These are phyloP conservation scores for Pugionium cornutum DNA, from an alignment of 345 rosid genomes.

Conservation along the genomic window DNA sequence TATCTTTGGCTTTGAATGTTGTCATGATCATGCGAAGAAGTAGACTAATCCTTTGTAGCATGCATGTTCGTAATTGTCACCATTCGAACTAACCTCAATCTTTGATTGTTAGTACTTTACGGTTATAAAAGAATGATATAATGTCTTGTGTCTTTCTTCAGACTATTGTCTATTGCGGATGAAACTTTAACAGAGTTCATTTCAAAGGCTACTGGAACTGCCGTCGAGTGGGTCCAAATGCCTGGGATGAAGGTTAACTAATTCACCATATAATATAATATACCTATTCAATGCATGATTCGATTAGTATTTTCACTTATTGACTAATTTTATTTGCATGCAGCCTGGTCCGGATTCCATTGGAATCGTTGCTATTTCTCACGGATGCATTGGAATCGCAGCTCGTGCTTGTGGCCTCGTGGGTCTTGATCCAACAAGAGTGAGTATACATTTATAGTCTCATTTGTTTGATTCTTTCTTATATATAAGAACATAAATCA, in stretches of 20 bases:
- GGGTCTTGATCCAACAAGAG: conserved; percentile 97
- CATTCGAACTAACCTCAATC: neutral
- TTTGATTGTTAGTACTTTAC: neutral
- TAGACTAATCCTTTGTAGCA: neutral
- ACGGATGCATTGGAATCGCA: conserved; percentile 96
- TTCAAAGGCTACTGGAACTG: conserved; percentile 99
- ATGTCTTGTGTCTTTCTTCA: conserved; percentile 16
- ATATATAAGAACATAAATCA: neutral
- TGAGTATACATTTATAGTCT: conserved; percentile 35
- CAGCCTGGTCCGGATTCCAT: conserved; percentile 99
- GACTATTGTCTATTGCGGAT: conserved; percentile 93
- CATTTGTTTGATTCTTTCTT: conserved; percentile 6
- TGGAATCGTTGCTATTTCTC: conserved; percentile 99
- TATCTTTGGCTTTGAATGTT: neutral
- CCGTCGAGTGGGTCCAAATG: conserved; percentile 99
- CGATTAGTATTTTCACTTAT: neutral
- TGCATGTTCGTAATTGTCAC: neutral
- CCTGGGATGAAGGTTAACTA: conserved; percentile 83
- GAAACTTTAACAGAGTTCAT: conserved; percentile 99
- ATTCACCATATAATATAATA: too few relatives aligned
- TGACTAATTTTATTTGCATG: conserved; percentile 44
- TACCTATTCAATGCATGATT: neutral
- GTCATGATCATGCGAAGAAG: too few relatives aligned
- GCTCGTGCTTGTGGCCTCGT: conserved; percentile 99
- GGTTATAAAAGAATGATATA: neutral